Evolutionary conservation across 768 basidiomycete species (phyloP).

Genomic region (Naganishia friedmannii): DNA sequence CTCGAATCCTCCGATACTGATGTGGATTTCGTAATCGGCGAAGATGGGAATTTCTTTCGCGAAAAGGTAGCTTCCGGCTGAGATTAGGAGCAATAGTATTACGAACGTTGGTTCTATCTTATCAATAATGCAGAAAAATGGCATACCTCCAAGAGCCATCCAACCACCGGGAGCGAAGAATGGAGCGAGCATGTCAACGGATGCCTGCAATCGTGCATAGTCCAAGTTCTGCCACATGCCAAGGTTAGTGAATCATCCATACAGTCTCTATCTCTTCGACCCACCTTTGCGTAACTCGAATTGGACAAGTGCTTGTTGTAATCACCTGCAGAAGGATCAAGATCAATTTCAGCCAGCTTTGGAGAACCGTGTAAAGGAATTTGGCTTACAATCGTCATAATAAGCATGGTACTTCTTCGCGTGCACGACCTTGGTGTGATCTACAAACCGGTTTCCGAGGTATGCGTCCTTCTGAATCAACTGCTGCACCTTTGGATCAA

Average conservation of each 20-base stretch:
- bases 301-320: slow-evolving; percentile 35
- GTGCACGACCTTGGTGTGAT: slow-evolving; percentile 21
- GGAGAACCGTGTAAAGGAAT: background rate
- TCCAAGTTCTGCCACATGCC: slow-evolving; percentile 25
- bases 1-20: slow-evolving; percentile 49
- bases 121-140: background rate
- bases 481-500: slow-evolving; percentile 2
- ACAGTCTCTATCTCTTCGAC: background rate
- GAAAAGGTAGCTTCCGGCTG: slow-evolving; percentile 38
- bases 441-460: slow-evolving; percentile 15
- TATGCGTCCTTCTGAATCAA: background rate
- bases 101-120: background rate
- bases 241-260: background rate
- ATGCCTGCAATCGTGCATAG: slow-evolving; percentile 29
- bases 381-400: slow-evolving; percentile 32
- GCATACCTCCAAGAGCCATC: slow-evolving; percentile 32
- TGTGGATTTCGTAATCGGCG: slow-evolving; percentile 47
- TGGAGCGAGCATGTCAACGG: slow-evolving; percentile 29
- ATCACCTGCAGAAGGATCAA: slow-evolving; percentile 20
- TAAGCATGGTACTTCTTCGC: slow-evolving; percentile 12
- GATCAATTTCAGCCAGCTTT: background rate
- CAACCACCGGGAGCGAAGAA: slow-evolving; percentile 29
- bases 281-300: slow-evolving; percentile 31
- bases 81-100: background rate
- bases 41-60: slow-evolving; percentile 51